Conservation (phyloP, 257 asterid genomes). For the Lithospermum erythrorhizon region DNA sequence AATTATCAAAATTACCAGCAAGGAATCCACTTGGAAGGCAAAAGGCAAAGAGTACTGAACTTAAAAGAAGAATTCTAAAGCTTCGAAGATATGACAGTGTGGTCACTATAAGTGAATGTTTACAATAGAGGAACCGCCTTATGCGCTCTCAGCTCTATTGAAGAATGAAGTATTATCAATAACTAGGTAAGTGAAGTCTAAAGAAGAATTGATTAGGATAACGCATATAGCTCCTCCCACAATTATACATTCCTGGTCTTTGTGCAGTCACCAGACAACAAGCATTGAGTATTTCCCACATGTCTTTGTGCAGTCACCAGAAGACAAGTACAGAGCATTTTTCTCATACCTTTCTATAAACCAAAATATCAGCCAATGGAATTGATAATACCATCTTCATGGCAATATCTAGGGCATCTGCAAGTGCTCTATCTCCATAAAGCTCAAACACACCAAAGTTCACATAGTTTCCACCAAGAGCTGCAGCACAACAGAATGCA, state of each 20-base stretch:
- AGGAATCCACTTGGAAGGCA: too few relatives aligned
- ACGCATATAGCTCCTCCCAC: neutral
- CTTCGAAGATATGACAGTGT: neutral
- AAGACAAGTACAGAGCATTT: neutral
- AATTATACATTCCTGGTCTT: neutral
- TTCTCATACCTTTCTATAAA: constrained; percentile 74
- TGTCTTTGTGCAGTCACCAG: neutral
- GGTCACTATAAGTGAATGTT: neutral
- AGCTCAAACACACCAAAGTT: constrained; percentile 97
- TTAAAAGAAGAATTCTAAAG: neutral
- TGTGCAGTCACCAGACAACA: too few relatives aligned
- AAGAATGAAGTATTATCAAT: neutral
- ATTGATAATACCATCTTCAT: constrained; percentile 81
- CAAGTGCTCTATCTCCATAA: constrained; percentile 97
- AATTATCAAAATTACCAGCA: too few relatives aligned
- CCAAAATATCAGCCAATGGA: constrained; percentile 79
- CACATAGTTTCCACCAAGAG: constrained; percentile 90
- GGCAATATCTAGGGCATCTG: constrained; percentile 85
- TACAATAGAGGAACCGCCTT: neutral
- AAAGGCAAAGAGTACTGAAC: neutral
- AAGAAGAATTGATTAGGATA: neutral
- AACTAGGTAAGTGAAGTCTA: neutral
- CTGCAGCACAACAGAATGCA: constrained; percentile 33
- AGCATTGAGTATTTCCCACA: too few relatives aligned
- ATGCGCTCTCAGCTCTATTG: neutral